Evolutionary conservation across 805 yeast genomes (phyloP).

Genomic region (Hemisphaericaspora nanyangensis): DNA sequence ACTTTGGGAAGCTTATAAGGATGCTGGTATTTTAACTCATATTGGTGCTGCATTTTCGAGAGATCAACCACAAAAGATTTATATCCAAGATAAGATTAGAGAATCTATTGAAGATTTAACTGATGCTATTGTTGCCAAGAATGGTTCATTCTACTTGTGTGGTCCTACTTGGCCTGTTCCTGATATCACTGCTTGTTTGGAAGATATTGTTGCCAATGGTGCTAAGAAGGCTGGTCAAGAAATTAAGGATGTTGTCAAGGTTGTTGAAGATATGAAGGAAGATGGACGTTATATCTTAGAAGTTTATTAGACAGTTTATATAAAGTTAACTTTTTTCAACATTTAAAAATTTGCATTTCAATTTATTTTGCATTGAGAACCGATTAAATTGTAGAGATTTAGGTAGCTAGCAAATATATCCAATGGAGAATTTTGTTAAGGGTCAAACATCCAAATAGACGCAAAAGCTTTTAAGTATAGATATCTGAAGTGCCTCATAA

Average conservation of each 20-base stretch:
- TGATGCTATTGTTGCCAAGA: conserved; percentile 70
- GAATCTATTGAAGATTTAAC: conserved; percentile 70
- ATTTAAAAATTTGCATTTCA: too few relatives aligned
- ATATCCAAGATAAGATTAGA: conserved; percentile 90
- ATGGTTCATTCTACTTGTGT: conserved; percentile 92
- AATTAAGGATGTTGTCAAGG: conserved; percentile 67
- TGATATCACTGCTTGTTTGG: conserved; percentile 85
- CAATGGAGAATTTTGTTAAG: too few relatives aligned
- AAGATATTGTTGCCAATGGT: conserved; percentile 71
- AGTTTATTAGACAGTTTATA: conserved; percentile 75
- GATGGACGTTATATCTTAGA: conserved; percentile 87
- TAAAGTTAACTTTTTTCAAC: background rate
- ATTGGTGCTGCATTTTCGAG: conserved; percentile 98
- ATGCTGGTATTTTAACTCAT: conserved; percentile 87
- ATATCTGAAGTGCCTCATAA: too few relatives aligned
- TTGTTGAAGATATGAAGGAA: conserved; percentile 91
- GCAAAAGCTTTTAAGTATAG: too few relatives aligned
- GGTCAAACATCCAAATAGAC: too few relatives aligned
- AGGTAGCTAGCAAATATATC: too few relatives aligned
- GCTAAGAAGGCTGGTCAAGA: conserved; percentile 61
- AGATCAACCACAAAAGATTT: conserved; percentile 92
- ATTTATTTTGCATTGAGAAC: too few relatives aligned
- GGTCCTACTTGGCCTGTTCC: conserved; percentile 99
- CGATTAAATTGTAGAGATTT: too few relatives aligned
- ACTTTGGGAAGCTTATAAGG: conserved; percentile 93